A percentile compares a stretch with the other conserved stretches of the same genome.
phyloP scores from a whole-genome alignment of 352 stramenopile species.

The Globisporangium spiculum region DNA sequence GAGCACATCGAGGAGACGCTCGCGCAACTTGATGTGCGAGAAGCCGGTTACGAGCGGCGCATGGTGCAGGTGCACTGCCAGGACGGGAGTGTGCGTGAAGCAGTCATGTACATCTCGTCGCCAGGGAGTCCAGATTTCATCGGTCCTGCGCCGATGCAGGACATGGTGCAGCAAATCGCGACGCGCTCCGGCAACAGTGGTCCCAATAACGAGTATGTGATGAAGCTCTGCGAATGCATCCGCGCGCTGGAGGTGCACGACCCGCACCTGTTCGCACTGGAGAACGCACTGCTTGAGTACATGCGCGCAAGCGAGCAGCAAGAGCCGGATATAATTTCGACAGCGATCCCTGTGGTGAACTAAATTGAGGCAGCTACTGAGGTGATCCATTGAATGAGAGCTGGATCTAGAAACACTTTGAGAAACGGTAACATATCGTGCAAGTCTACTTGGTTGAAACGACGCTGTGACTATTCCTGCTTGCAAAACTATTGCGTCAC shows the following conservation, averaged over 20 bases:
- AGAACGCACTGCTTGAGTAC: conserved; percentile 66
- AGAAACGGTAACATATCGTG: not conserved
- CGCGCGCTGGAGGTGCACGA: conserved; percentile 68
- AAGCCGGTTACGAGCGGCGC: conserved; percentile 80
- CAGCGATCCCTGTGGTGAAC: conserved; percentile 1
- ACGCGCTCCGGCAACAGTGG: conserved; percentile 67
- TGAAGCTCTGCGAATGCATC: conserved; percentile 81
- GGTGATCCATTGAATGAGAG: not conserved
- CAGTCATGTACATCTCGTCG: conserved; percentile 84
- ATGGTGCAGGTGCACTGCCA: conserved; percentile 76
- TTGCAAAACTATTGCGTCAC: not conserved
- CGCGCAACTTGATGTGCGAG: conserved; percentile 79
- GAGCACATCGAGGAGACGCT: conserved; percentile 76
- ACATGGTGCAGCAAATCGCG: conserved; percentile 81
- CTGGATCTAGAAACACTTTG: not conserved
- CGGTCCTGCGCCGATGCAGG: conserved; percentile 58
- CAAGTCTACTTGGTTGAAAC: not conserved
- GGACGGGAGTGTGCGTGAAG: conserved; percentile 58
- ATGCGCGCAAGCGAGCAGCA: conserved; percentile 16
- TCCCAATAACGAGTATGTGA: conserved; percentile 85
- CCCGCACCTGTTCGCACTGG: conserved; percentile 68
- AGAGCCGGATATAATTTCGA: not conserved
- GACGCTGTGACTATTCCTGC: not conserved
- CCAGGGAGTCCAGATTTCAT: conserved; percentile 84
- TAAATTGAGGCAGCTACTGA: not conserved